Evolutionary conservation across 2,329 filamentous ascomycete species (phyloP), one percentile per base, ranked within the genome.

Genomic region (Talaromyces sp.): DNA sequence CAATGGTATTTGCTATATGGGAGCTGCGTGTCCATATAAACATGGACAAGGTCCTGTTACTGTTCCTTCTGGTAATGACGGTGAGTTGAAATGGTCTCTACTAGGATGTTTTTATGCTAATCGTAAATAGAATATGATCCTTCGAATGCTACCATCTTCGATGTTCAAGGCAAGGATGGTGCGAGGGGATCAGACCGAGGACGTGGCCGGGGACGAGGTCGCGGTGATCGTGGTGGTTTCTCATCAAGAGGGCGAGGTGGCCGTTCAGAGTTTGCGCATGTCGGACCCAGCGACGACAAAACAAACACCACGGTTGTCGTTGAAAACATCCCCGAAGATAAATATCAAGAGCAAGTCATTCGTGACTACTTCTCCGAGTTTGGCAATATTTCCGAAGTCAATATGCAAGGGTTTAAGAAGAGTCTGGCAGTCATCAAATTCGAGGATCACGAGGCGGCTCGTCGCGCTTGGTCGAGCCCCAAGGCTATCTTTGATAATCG

Each of bases 401-500:
- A 79, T 6, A 74, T 88, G 76, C 83, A 86, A 65, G 72, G 81
- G 0, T 81, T 83, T 70, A 83, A 82, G 66, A 83, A 82, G 66
- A 81, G 81, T 47, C 72, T 87, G 22, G 85, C 86, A 0, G 73
- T 87, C 43, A 78, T 88, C 68, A 85, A 82, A 65, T 88, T 81
- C 68, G 78, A 80, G 27, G 80, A 79, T 63, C 82, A 83, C 68
- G 77, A 78, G 16, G 76, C 81, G 22, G 86, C 86, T 9, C 81
- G 79, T 65, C 77, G 78, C 33, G 86, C 86, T 1, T 87, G 85
- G 75, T 79, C 83, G 19, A 87, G 84, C 66, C 86, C 86, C 0
- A 87, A 87, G 72, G 83, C 83, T 61, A 83, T 88, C 19, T 88
- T 88, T 67, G 86, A 87, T 67, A 88, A 88, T 67, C 79, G 86